phyloP scores from a whole-genome alignment of 768 basidiomycete species.

The Macrocybe gigantea region DNA sequence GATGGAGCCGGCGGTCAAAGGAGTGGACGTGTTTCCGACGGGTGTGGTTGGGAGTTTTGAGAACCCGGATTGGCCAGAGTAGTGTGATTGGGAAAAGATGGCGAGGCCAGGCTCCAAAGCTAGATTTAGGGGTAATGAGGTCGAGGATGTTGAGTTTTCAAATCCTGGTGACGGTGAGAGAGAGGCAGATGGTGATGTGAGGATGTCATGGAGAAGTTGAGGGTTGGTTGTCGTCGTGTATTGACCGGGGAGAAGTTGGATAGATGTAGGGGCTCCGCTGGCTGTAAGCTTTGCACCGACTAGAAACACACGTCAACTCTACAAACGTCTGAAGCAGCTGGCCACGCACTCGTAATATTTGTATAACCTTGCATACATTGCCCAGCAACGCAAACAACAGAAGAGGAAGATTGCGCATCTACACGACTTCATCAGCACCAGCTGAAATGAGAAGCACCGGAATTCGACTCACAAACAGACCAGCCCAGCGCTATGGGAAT shows the following conservation, averaged over 20 bases:
- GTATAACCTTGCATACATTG: constrained; percentile 81
- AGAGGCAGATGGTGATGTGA: constrained; percentile 60
- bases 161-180: constrained; percentile 61
- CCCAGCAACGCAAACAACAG: constrained; percentile 79
- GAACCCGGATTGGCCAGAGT: constrained; percentile 61
- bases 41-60: constrained; percentile 48
- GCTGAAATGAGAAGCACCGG: too few species aligned
- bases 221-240: constrained; percentile 71
- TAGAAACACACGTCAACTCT: constrained; percentile 21
- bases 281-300: constrained; percentile 68
- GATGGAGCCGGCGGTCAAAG: constrained; percentile 54
- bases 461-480: too few species aligned
- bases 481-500: too few species aligned
- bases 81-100: constrained; percentile 56
- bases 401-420: constrained; percentile 44
- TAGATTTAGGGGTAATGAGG: constrained; percentile 63
- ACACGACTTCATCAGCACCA: too few species aligned
- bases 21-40: constrained; percentile 38
- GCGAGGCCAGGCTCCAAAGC: constrained; percentile 62
- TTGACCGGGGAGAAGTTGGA: constrained; percentile 72
- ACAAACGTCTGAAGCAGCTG: background rate
- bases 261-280: constrained; percentile 41
- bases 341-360: constrained; percentile 55
- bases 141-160: constrained; percentile 42
- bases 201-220: constrained; percentile 58